phyloP scores from a whole-genome alignment of 768 basidiomycete genomes.

The Lentinus brumalis region DNA sequence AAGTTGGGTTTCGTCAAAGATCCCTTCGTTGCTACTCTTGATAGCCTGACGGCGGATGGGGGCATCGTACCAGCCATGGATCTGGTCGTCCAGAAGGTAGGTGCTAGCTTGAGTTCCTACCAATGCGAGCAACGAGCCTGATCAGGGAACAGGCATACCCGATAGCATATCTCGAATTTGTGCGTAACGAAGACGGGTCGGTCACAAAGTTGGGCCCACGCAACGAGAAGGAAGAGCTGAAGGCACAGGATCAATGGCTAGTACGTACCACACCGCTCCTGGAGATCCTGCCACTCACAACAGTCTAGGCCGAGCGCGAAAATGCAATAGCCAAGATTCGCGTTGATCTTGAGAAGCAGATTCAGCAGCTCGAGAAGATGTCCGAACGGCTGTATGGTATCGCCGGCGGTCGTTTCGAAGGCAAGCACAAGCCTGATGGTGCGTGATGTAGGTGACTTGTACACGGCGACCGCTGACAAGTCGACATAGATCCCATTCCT shows the following conservation, averaged over 20 bases:
- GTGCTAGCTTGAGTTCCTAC: background rate
- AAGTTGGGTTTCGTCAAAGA: conserved; percentile 76
- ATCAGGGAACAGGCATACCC: conserved; percentile 55
- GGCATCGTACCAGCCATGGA: conserved; percentile 78
- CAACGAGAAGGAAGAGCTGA: conserved; percentile 68
- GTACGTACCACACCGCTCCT: conserved; percentile 38
- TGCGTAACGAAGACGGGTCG: conserved; percentile 47
- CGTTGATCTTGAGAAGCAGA: conserved; percentile 56
- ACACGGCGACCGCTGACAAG: background rate
- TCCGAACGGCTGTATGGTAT: conserved; percentile 65
- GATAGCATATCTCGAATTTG: conserved; percentile 77
- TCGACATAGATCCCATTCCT: conserved; percentile 30
- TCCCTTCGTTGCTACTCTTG: conserved; percentile 74
- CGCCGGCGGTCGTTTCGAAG: conserved; percentile 44
- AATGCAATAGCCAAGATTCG: conserved; percentile 59
- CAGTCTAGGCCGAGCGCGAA: conserved; percentile 57
- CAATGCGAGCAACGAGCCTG: background rate
- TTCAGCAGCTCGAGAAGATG: conserved; percentile 55
- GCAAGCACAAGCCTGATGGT: conserved; percentile 22
- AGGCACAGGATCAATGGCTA: conserved; percentile 66
- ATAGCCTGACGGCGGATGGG: conserved; percentile 80
- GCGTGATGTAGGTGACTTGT: background rate
- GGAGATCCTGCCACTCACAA: background rate
- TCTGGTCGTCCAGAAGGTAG: conserved; percentile 67
- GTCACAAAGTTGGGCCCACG: conserved; percentile 54